Evolutionary conservation across 2,329 filamentous ascomycete species (phyloP).

Genomic region (Thelonectria discophora): DNA sequence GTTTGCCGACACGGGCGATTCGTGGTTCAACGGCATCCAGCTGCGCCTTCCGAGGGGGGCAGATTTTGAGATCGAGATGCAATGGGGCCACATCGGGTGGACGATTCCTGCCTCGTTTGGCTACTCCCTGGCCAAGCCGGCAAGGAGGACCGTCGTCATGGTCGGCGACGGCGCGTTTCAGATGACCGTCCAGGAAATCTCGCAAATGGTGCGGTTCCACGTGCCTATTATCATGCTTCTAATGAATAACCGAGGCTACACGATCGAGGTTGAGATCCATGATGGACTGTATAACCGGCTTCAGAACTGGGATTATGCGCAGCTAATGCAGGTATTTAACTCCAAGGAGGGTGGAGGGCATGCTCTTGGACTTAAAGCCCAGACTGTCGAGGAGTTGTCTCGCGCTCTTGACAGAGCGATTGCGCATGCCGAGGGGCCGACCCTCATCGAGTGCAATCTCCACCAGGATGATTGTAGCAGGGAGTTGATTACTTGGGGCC

Average conservation of each 20-base stretch:
- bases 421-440: constrained; percentile 17
- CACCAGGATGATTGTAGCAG: constrained; percentile 24
- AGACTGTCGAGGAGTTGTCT: constrained; percentile 6
- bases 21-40: constrained; percentile 26
- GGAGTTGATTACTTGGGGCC: constrained; percentile 26
- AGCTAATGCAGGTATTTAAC: constrained; percentile 41
- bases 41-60: constrained; percentile 17
- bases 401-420: constrained; percentile 9
- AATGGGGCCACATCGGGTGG: constrained; percentile 28
- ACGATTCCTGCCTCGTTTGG: constrained; percentile 25
- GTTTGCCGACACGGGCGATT: constrained; percentile 24
- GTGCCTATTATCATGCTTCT: constrained; percentile 26
- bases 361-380: constrained; percentile 17
- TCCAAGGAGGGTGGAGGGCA: constrained; percentile 8
- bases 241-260: constrained; percentile 48
- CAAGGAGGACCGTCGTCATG: constrained; percentile 19
- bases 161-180: constrained; percentile 27
- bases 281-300: constrained; percentile 46
- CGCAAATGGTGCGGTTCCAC: constrained; percentile 26
- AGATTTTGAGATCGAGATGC: constrained; percentile 27
- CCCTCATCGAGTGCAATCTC: constrained; percentile 19
- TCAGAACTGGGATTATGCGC: constrained; percentile 45
- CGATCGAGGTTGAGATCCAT: constrained; percentile 51
- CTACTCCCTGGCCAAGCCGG: constrained; percentile 30
- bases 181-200: constrained; percentile 27